Evolutionary conservation across 192 early-diverging fungal species (phyloP).

Genomic region (Entomortierella chlamydospora): DNA sequence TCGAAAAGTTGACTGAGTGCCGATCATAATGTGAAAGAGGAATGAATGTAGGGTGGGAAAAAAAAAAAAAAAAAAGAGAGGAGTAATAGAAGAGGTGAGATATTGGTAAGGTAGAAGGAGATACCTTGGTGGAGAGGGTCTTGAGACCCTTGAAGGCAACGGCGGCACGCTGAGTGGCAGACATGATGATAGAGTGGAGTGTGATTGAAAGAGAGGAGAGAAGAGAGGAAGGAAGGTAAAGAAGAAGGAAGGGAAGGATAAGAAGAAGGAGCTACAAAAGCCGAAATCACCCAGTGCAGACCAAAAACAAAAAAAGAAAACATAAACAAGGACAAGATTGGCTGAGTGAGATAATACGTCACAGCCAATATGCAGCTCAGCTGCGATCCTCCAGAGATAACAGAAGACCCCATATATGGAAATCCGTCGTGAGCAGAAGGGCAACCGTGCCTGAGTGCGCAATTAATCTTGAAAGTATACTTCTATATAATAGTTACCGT

Average conservation of each 20-base stretch:
- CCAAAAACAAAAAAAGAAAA: background rate
- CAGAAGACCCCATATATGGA: background rate
- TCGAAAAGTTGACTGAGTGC: background rate
- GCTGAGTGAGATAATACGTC: background rate
- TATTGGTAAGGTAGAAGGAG: background rate
- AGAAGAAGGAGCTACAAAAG: slow-evolving; percentile 12
- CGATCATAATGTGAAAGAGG: background rate
- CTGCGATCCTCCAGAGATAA: too few relatives aligned
- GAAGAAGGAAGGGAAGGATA: slow-evolving; percentile 1
- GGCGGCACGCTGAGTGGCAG: slow-evolving; percentile 39
- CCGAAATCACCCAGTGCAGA: background rate
- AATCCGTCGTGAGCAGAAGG: background rate
- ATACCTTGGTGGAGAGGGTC: slow-evolving; percentile 52
- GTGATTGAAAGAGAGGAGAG: background rate
- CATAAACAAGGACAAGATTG: background rate
- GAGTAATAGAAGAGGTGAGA: background rate
- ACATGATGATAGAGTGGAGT: slow-evolving; percentile 26
- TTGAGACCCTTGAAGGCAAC: slow-evolving; percentile 52
- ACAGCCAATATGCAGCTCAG: background rate
- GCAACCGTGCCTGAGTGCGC: background rate
- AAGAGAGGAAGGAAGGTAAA: slow-evolving; percentile 13
- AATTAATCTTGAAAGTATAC: too few relatives aligned
- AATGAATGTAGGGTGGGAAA: background rate
- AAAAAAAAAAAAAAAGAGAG: slow-evolving; percentile 2
- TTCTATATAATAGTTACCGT: too few relatives aligned